A percentile compares a stretch with the other conserved stretches of the same genome.
phyloP scores from a whole-genome alignment of 208 protist species.

The Trypanosoma melophagium region DNA sequence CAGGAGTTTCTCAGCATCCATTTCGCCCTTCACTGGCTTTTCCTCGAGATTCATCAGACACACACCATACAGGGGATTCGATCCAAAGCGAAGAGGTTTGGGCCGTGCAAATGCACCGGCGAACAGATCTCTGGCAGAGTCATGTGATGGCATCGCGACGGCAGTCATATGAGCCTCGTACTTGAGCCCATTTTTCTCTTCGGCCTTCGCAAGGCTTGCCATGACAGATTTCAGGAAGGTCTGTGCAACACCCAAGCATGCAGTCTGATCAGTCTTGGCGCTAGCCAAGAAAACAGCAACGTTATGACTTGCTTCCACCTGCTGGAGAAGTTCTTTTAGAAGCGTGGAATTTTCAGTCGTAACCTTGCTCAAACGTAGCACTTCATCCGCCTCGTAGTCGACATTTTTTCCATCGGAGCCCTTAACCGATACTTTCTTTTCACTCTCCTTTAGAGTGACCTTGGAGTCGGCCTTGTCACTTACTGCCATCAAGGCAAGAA shows the following conservation, averaged over 20 bases:
- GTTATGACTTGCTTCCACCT: constrained; percentile 60
- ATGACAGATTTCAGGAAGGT: constrained; percentile 32
- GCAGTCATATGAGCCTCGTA: constrained; percentile 37
- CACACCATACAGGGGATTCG: constrained; percentile 59
- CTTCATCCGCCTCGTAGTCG: constrained; percentile 34
- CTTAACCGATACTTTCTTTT: constrained; percentile 23
- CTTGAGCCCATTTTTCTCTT: constrained; percentile 28
- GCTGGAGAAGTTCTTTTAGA: constrained; percentile 39
- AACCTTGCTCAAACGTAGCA: constrained; percentile 4
- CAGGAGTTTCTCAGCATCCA: constrained; percentile 32
- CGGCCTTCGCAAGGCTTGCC: constrained; percentile 27
- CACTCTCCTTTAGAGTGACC: constrained; percentile 20
- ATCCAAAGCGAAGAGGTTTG: constrained; percentile 42
- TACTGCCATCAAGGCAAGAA: constrained; percentile 14
- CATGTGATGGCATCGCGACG: constrained; percentile 32
- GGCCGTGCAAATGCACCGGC: constrained; percentile 16
- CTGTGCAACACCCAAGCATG: constrained; percentile 20
- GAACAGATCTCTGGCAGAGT: constrained; percentile 44
- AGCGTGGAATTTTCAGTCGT: constrained; percentile 28
- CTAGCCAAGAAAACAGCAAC: constrained; percentile 46
- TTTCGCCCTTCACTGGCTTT: constrained; percentile 20
- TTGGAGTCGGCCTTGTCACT: not conserved
- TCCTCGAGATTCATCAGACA: constrained; percentile 48
- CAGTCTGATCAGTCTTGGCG: constrained; percentile 29
- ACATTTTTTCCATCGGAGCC: constrained; percentile 36